Base-by-base conservation (phyloP, 495 filamentous ascomycete species). In the Neurospora discreta region DNA sequence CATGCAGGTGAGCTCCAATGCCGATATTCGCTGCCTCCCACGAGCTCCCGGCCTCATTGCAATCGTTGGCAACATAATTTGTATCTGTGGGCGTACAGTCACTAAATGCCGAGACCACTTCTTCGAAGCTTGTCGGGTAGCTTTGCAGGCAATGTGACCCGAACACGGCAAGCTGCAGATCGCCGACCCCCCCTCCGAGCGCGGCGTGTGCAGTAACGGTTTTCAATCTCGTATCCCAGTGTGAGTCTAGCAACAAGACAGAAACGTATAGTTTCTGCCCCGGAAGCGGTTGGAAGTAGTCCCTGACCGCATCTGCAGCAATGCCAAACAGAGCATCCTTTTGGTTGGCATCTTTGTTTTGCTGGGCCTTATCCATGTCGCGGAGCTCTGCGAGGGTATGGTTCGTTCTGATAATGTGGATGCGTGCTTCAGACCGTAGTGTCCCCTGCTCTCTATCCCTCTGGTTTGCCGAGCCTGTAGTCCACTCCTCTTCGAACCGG, bases 11-110 rank as follows among this genome's bases (percentile, higher is more conserved):
- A 36, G 93, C 94, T 10, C 94, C 94, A 74, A 97, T 96, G 65
- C 94, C 93, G 72, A 97, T 87, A 75, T 94, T 95, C 9, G 93
- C 93, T 20, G 93, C 89, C 77, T 97, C 94, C 93, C 93, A 97
- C 71, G 90, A 95, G 71, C 91, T 96, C 15, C 93, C 93, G 30
- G 89, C 89, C 60, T 97, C 91, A 58, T 91, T 90, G 75, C 86
- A 91, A 78, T 97, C 94, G 75, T 97, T 96, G 6, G 89, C 91
- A 67, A 96, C 89, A 74, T 87, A 89, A 42, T 87, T 87, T 7
- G 90, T 94, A 77, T 97, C 92, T 5, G 94, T 97, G 33, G 89
- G 87, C 15, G 93, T 96, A 77, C 93, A 95, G 83, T 98, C 93
- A 0, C 86, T 88, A 75, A 98, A 96, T 7, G 93, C 90, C 20